These are phyloP conservation scores for Exophiala lecanii-corni DNA, from an alignment of 2,329 filamentous ascomycete species.

Conservation along the genomic window DNA sequence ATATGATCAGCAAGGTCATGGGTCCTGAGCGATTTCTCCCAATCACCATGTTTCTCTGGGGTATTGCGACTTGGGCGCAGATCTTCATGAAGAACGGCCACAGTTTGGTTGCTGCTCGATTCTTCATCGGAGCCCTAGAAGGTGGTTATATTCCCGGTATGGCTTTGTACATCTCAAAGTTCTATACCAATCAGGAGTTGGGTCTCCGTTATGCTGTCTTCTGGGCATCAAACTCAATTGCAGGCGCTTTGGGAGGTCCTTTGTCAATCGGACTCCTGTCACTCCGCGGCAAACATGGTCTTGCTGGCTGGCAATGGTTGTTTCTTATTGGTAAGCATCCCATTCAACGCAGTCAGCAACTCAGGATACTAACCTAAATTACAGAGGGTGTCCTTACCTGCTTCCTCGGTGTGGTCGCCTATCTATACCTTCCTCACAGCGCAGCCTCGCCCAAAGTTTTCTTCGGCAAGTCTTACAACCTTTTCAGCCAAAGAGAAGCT, in stretches of 20 bases:
- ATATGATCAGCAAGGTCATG: slow-evolving; percentile 30
- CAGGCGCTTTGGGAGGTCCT: slow-evolving; percentile 31
- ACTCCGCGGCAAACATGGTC: slow-evolving; percentile 39
- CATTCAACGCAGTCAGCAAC: no score
- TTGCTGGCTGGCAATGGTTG: slow-evolving; percentile 41
- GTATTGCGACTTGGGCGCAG: slow-evolving; percentile 27
- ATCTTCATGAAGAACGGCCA: slow-evolving; percentile 30
- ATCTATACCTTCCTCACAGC: slow-evolving; percentile 26
- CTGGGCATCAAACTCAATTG: slow-evolving; percentile 33
- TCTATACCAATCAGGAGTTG: slow-evolving; percentile 29
- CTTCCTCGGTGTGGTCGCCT: slow-evolving; percentile 13
- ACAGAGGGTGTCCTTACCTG: slow-evolving; percentile 14
- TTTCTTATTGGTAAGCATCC: slow-evolving; percentile 32
- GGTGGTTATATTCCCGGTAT: slow-evolving; percentile 49
- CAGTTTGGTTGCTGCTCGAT: slow-evolving; percentile 41
- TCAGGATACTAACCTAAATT: no score
- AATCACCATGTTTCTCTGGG: slow-evolving; percentile 30
- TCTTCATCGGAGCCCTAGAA: slow-evolving; percentile 45
- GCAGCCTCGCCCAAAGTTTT: slow-evolving; percentile 25
- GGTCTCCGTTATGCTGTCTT: slow-evolving; percentile 35
- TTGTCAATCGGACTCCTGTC: slow-evolving; percentile 35
- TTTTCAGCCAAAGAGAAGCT: slow-evolving; percentile 39
- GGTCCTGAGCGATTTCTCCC: slow-evolving; percentile 31
- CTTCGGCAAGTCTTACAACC: slow-evolving; percentile 16
- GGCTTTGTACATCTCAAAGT: slow-evolving; percentile 27